Evolutionary conservation across 2,329 filamentous ascomycete species (phyloP).

Genomic region (Didymella glomerata): DNA sequence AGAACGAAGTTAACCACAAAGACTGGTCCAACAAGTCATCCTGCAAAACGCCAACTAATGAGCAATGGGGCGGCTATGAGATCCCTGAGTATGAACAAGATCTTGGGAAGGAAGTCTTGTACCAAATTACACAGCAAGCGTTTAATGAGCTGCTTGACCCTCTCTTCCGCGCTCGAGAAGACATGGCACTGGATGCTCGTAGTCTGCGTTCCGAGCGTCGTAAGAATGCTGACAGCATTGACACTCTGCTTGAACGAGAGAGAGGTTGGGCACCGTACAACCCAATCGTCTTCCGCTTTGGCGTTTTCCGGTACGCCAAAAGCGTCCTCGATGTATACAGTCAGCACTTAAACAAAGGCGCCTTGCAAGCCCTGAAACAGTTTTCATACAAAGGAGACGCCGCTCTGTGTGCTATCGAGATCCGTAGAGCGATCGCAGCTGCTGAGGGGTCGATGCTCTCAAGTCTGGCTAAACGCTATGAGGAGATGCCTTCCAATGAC

Average conservation of each 20-base stretch:
- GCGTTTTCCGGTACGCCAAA: conserved; percentile 41
- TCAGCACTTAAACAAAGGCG: conserved; percentile 22
- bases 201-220: conserved; percentile 44
- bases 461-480: conserved; percentile 16
- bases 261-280: conserved; percentile 20
- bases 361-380: not conserved
- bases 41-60: conserved; percentile 71
- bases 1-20: conserved; percentile 75
- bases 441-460: conserved; percentile 31
- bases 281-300: conserved; percentile 30
- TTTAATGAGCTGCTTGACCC: conserved; percentile 92
- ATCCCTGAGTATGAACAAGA: conserved; percentile 83
- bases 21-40: conserved; percentile 75
- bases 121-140: conserved; percentile 88
- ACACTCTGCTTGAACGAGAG: conserved; percentile 15
- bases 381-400: not conserved
- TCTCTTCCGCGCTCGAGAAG: conserved; percentile 83
- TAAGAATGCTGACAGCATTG: conserved; percentile 30
- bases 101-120: conserved; percentile 86
- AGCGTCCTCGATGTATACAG: conserved; percentile 35
- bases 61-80: conserved; percentile 80
- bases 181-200: conserved; percentile 73
- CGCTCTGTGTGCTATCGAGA: conserved; percentile 10
- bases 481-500: conserved; percentile 8
- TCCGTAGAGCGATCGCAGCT: conserved; percentile 24